phyloP scores from a whole-genome alignment of 2,329 filamentous ascomycete genomes.

The Aspergillus thermomutatus region DNA sequence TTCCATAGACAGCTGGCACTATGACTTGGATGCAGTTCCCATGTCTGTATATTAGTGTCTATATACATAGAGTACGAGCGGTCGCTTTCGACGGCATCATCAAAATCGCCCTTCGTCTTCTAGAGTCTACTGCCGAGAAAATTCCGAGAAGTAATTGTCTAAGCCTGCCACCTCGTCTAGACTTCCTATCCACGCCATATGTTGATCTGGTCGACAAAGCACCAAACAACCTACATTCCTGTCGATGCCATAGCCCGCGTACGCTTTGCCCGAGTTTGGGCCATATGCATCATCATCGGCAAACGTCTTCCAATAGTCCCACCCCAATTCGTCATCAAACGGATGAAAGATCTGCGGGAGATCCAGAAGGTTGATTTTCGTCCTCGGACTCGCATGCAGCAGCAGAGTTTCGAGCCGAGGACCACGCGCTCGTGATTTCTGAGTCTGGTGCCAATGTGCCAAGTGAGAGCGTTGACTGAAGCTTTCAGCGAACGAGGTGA shows the following conservation, averaged over 20 bases:
- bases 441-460: not conserved
- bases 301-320: constrained; percentile 17
- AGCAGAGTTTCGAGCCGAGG: constrained; percentile 7
- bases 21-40: not conserved
- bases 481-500: constrained; percentile 2
- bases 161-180: constrained; percentile 8
- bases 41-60: not conserved
- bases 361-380: constrained; percentile 5
- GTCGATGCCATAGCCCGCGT: constrained; percentile 13
- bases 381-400: constrained; percentile 10
- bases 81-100: not conserved
- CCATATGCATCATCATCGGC: constrained; percentile 6
- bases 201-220: constrained; percentile 22
- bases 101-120: not conserved
- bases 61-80: not conserved
- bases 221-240: constrained; percentile 11
- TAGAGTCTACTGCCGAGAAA: not conserved
- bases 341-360: constrained; percentile 15
- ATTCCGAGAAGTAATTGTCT: constrained; percentile 8
- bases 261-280: not conserved
- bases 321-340: constrained; percentile 12
- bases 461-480: constrained; percentile 5
- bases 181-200: constrained; percentile 15
- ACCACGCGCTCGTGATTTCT: no score
- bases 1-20: not conserved